Evolutionary conservation across 495 filamentous ascomycete genomes (phyloP), one percentile per base, ranked within the genome.

Genomic region (Aspergillus leporis): DNA sequence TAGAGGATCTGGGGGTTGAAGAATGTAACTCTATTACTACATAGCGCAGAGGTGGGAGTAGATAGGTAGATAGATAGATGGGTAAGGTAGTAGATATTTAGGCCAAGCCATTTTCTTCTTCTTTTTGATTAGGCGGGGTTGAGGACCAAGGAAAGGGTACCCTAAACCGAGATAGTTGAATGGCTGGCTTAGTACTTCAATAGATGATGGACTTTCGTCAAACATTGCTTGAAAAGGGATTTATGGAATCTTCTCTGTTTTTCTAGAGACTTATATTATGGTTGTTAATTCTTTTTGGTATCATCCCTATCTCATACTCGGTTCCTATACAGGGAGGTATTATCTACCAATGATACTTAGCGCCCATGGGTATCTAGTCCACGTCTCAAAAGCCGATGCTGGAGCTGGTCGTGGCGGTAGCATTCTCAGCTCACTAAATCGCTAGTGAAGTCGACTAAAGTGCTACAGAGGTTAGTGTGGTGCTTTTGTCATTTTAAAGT

Each of bases 101-200:
- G 43, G 19, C 16, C 32, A 19, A 19, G 16, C 14, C 25, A 28
- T 28, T 6, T 28, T 28, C 6, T 6, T 28, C 6, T 28, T 6
- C 6, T 14, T 45, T 45, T 45, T 45, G 14, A 45, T 47, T 53
- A 53, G 49, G 55, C 57, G 57, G 55, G 32, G 49, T 38, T 43
- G 51, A 22, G 32, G 32, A 28, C 51, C 18, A 40, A 54, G 51
- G 22, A 54, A 54, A 40, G 38, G 52, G 52, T 28, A 53, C 34
- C 51, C 34, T 53, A 40, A 40, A n/a, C 30, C 32, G 16, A 19
- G 9, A 51, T 34, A 36, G 30, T 36, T 7, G 23, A 31, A n/a
- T 9, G 18, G 48, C 48, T 51, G n/a, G 10, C 36, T 43, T 43
- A 36, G 32, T 36, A 43, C 40, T 43, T 14, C 3, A 14, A 18